phyloP scores from a whole-genome alignment of 176 grass and related monocot species.

The Guadua angustifolia region DNA sequence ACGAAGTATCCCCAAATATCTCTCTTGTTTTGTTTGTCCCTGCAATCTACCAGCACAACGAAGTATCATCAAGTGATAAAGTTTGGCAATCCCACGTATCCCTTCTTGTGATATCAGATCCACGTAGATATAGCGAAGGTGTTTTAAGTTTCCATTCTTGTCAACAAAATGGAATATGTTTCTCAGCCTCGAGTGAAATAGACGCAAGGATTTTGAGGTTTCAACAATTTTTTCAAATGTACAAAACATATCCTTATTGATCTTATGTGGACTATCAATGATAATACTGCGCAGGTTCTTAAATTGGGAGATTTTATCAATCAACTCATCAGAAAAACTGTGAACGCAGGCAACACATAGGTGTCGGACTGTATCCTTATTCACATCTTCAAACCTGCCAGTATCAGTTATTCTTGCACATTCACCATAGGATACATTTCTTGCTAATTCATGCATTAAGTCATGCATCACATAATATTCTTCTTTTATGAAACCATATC shows the following conservation, averaged over 20 bases:
- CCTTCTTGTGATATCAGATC: rapidly evolving
- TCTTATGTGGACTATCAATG: no score
- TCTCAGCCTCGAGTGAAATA: rapidly evolving
- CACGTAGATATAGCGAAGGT: conserved; percentile 39
- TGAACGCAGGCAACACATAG: neutral
- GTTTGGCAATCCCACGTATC: neutral
- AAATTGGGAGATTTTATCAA: neutral
- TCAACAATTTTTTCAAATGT: neutral
- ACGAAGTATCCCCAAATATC: neutral
- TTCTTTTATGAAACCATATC: no score
- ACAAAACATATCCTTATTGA: neutral
- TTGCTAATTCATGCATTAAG: conserved; percentile 54
- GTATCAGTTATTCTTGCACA: neutral
- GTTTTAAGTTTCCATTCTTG: neutral
- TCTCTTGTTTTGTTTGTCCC: neutral
- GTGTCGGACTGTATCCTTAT: conserved; percentile 7
- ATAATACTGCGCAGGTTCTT: neutral
- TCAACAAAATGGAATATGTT: neutral
- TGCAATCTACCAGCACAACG: rapidly evolving
- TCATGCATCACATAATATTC: conserved; percentile 45
- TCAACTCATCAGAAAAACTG: neutral
- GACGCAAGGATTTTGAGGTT: conserved; percentile 10
- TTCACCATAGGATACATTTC: conserved; percentile 38
- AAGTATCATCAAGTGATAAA: conserved; percentile 41
- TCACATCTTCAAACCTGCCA: neutral